Percentiles rank a stretch among this genome's conserved stretches.
Conservation (phyloP, 1,284 basidiomycete genomes). For the Phlebopus sp. region DNA sequence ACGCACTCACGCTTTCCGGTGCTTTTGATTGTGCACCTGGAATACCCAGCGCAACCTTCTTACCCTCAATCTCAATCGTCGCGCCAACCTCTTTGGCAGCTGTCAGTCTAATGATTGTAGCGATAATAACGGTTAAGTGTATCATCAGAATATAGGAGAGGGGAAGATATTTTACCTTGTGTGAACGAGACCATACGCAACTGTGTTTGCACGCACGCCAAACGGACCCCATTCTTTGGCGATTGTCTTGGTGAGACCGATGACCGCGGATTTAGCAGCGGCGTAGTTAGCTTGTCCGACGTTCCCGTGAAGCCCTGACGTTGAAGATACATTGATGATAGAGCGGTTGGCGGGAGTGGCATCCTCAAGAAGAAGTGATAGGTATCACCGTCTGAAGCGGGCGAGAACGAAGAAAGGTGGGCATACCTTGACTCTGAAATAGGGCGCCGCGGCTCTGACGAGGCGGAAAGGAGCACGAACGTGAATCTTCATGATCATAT, state of each 20-base stretch:
- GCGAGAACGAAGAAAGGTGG: background rate
- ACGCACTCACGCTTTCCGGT: constrained; percentile 35
- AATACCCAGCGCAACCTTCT: constrained; percentile 80
- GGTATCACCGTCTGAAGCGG: background rate
- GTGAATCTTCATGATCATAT: constrained; percentile 81
- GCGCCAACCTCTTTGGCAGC: constrained; percentile 75
- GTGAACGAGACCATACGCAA: constrained; percentile 76
- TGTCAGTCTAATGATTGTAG: constrained; percentile 49
- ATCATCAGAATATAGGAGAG: background rate
- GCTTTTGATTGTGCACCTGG: constrained; percentile 47
- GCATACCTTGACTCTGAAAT: constrained; percentile 77
- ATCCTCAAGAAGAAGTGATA: constrained; percentile 27
- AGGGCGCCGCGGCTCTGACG: constrained; percentile 79
- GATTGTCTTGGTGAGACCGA: constrained; percentile 81
- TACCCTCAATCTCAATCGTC: constrained; percentile 77
- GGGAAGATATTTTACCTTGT: constrained; percentile 47
- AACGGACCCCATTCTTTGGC: constrained; percentile 87
- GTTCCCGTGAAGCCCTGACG: constrained; percentile 76
- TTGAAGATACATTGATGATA: constrained; percentile 77
- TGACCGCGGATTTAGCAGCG: constrained; percentile 72
- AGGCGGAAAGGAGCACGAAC: constrained; percentile 70
- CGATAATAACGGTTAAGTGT: constrained; percentile 16
- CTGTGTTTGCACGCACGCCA: constrained; percentile 77
- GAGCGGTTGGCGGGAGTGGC: constrained; percentile 65
- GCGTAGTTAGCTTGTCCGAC: constrained; percentile 86